Base-by-base conservation (phyloP, 169 alveolate genomes). In the Perkinsus chesapeaki region DNA sequence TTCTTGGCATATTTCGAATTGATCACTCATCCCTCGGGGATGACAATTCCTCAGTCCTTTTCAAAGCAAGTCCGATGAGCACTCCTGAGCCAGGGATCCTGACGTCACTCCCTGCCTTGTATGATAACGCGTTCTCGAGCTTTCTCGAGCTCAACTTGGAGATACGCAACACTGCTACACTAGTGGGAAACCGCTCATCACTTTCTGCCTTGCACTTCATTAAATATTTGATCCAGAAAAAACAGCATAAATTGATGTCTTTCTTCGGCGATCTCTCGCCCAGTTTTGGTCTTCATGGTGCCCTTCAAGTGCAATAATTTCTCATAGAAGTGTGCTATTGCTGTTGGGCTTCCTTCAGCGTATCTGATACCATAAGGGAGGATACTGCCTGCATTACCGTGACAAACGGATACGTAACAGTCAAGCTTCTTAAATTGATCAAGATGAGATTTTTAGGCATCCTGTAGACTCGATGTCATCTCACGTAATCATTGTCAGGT, bases 261-360 rank as follows among this genome's bases (percentile, higher is more conserved):
- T 36, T 91, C 39, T 37, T 91, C 73, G 5, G 92, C 92, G 73
- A 73, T 73, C 19, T 10, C 91, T 19, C 36, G 12, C 20, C 48
- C 92, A 27, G 48, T 23, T 36, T 19, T 16, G n/a, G 92, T 91
- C 39, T 38, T 91, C 48, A 91, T n/a, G 39, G n/a, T 39, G 7
- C 39, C 92, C 48, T 91, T 91, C 72, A 91, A 72, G 1, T 39
- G 37, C 0, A 91, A 37, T 72, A 91, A 38, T 72, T 91, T 91
- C 47, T 91, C 92, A 72, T 91, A 91, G 48, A 91, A 91, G 31
- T 91, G 92, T 0, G 92, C 92, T 5, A 91, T 39, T 39, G 38
- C 36, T 3, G 23, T 20, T 23, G 36, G 23, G 27, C 82, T 60
- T 34, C 31, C 31, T 34, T 60, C 27, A 27, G 82, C 82, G 82